Evolutionary conservation across 495 filamentous ascomycete species (phyloP).

Genomic region (Penicillium cosmopolitanum): DNA sequence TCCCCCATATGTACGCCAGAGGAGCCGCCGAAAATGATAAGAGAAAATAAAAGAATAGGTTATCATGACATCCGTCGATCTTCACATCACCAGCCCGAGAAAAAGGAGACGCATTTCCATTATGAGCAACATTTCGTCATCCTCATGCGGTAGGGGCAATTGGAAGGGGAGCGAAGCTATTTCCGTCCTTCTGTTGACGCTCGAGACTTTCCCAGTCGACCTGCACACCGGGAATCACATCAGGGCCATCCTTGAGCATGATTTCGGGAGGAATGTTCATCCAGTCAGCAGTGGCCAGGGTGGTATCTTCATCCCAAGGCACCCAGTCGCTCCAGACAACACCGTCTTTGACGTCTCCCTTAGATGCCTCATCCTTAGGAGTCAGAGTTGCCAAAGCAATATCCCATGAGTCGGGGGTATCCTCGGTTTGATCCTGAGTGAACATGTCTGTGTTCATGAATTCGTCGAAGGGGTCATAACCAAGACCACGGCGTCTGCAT

Average conservation of each 20-base stretch:
- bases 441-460: slow-evolving; percentile 51
- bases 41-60: not conserved
- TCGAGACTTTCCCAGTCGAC: slow-evolving; percentile 37
- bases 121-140: not conserved
- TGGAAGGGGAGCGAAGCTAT: slow-evolving; percentile 2
- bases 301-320: slow-evolving; percentile 26
- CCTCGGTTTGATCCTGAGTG: slow-evolving; percentile 39
- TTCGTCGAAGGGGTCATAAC: slow-evolving; percentile 43
- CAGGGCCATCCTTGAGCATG: not conserved
- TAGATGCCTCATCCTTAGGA: slow-evolving; percentile 36
- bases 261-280: slow-evolving; percentile 25
- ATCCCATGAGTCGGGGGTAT: slow-evolving; percentile 48
- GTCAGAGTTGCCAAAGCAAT: slow-evolving; percentile 40
- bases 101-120: not conserved
- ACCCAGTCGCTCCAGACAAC: slow-evolving; percentile 18
- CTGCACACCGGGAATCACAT: slow-evolving; percentile 3
- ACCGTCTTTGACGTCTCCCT: slow-evolving; percentile 14
- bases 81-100: not conserved
- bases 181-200: slow-evolving; percentile 34
- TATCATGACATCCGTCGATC: slow-evolving; percentile 10
- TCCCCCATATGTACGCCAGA: slow-evolving; percentile 3
- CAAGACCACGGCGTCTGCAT: slow-evolving; percentile 20
- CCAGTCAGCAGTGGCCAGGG: slow-evolving; percentile 14
- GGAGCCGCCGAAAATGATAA: not conserved
- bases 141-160: slow-evolving; percentile 3